A percentile compares a stretch with the other conserved stretches of the same genome.
phyloP scores from a whole-genome alignment of 805 yeast genomes.

The Schizosaccharomyces lindneri region DNA sequence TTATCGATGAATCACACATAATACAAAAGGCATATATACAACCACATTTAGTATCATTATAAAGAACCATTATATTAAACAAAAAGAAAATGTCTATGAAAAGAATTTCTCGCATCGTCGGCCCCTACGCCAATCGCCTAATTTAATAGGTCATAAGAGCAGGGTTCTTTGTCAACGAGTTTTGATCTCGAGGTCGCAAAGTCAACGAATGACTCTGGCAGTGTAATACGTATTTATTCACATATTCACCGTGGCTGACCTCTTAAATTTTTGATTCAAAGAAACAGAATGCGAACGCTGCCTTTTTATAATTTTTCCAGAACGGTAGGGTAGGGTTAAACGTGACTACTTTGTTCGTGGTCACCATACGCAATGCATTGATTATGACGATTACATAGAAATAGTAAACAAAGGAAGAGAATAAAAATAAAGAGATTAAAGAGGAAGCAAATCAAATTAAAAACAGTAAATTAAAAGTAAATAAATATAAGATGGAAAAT shows the following conservation, averaged over 20 bases:
- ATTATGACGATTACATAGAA: no score
- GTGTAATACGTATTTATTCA: not conserved
- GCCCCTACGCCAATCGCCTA: constrained; percentile 2
- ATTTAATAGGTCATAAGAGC: not conserved
- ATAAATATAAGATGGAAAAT: not conserved
- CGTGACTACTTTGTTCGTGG: not conserved
- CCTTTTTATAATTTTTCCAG: not conserved
- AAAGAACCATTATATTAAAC: not conserved
- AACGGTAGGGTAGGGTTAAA: not conserved
- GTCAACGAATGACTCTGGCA: not conserved
- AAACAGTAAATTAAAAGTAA: not conserved
- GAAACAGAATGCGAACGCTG: not conserved
- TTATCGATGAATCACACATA: no score
- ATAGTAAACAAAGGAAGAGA: no score
- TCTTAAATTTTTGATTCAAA: not conserved
- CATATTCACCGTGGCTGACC: constrained; percentile 1
- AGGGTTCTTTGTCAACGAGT: constrained; percentile 1
- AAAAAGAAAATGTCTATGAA: not conserved
- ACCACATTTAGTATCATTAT: not conserved
- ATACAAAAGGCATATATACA: no score
- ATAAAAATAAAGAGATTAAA: not conserved
- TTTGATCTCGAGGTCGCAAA: constrained; percentile 1
- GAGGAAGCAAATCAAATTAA: not conserved
- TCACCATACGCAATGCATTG: no score
- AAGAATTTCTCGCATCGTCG: constrained; percentile 1